Conservation (phyloP, 2,329 filamentous ascomycete genomes). For the Pestalotiopsis sp. region DNA sequence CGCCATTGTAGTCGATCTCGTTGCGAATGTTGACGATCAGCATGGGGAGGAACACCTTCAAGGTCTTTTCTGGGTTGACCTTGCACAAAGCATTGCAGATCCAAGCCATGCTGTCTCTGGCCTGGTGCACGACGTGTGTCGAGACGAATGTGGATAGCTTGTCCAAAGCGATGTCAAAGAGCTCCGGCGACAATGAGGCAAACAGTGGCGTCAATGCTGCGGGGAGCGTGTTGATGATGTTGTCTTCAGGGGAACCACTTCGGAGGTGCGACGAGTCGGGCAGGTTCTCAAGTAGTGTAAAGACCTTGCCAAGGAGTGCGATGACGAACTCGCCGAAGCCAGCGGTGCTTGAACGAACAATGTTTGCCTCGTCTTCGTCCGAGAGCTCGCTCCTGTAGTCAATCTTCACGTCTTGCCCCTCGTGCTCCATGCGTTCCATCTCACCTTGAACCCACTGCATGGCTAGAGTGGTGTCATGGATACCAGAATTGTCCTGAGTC, state of each 20-base stretch:
- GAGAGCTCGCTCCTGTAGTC: constrained; percentile 82
- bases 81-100: constrained; percentile 97
- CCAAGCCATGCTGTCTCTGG: constrained; percentile 96
- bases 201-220: constrained; percentile 90
- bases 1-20: constrained; percentile 95
- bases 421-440: constrained; percentile 89
- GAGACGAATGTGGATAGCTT: constrained; percentile 92
- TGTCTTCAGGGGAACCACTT: constrained; percentile 92
- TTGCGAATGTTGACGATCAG: constrained; percentile 89
- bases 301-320: constrained; percentile 89
- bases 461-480: constrained; percentile 76
- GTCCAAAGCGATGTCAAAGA: constrained; percentile 89
- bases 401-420: constrained; percentile 82
- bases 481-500: constrained; percentile 66
- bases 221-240: constrained; percentile 92
- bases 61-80: constrained; percentile 88
- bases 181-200: constrained; percentile 85
- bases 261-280: constrained; percentile 88
- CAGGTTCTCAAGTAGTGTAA: constrained; percentile 92
- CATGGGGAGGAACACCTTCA: constrained; percentile 89
- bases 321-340: constrained; percentile 92
- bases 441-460: constrained; percentile 93
- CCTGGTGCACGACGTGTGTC: constrained; percentile 95
- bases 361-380: constrained; percentile 84
- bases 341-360: constrained; percentile 90